Percentiles rank a stretch among this genome's conserved stretches.
Evolutionary conservation across 768 basidiomycete genomes (phyloP).

Genomic region (Leccinum ochraceum): DNA sequence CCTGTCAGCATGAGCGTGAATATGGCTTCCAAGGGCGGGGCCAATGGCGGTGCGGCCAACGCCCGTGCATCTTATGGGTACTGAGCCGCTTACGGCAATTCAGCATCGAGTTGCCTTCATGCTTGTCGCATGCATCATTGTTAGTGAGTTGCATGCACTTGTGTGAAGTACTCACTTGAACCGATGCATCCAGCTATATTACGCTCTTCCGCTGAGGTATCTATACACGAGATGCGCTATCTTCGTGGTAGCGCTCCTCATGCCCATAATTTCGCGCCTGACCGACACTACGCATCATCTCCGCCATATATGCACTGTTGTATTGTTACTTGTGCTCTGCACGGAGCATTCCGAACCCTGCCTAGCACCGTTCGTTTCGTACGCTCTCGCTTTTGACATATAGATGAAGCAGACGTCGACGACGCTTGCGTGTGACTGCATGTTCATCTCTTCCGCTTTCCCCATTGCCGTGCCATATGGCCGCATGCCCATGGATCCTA

Average conservation of each 20-base stretch:
- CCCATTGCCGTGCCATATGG: conserved; percentile 14
- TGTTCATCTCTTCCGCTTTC: conserved; percentile 23
- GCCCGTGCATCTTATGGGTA: conserved; percentile 44
- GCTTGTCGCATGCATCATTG: conserved; percentile 8
- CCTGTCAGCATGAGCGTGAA: conserved; percentile 47
- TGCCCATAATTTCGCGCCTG: conserved; percentile 19
- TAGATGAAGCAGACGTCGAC: conserved; percentile 24
- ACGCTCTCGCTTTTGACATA: conserved; percentile 13
- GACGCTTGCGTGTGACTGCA: conserved; percentile 19
- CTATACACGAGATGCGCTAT: conserved; percentile 19
- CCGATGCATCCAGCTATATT: conserved; percentile 15
- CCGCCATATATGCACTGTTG: conserved; percentile 9
- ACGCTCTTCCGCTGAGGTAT: conserved; percentile 19
- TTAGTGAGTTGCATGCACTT: conserved; percentile 18
- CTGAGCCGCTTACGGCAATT: conserved; percentile 19
- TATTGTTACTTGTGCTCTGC: conserved; percentile 15
- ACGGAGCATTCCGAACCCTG: conserved; percentile 2
- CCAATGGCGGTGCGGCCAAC: conserved; percentile 31
- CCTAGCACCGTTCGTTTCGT: conserved; percentile 2
- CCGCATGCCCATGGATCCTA: conserved; percentile 21
- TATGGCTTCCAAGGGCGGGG: conserved; percentile 38
- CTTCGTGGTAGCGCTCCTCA: conserved; percentile 21
- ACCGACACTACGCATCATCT: conserved; percentile 13
- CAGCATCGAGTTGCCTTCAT: conserved; percentile 5
- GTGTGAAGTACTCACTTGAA: not conserved